phyloP scores from a whole-genome alignment of 2,329 filamentous ascomycete species.

The Penicillium thymicola region DNA sequence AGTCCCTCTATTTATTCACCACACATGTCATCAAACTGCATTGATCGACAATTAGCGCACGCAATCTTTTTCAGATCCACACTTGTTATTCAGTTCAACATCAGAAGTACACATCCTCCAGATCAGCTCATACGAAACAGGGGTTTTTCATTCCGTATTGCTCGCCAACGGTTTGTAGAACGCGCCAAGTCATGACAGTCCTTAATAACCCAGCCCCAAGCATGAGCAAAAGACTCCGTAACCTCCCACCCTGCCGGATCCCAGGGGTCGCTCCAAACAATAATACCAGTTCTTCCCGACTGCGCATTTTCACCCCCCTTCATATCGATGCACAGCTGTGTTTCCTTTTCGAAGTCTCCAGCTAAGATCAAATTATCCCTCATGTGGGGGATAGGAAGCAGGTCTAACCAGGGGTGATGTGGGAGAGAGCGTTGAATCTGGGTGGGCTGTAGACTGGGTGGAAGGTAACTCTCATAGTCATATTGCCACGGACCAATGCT shows the following conservation, averaged over 20 bases:
- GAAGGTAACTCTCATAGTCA: constrained; percentile 1
- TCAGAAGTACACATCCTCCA: background rate
- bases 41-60: background rate
- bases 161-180: constrained; percentile 31
- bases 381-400: constrained; percentile 21
- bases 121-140: background rate
- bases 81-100: no score
- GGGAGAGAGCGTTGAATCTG: constrained; percentile 16
- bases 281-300: constrained; percentile 14
- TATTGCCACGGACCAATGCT: constrained; percentile 5
- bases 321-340: constrained; percentile 17
- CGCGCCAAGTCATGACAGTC: constrained; percentile 23
- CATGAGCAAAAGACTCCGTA: constrained; percentile 20
- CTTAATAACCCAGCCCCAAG: constrained; percentile 31
- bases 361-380: constrained; percentile 23
- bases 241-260: constrained; percentile 31
- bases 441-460: constrained; percentile 19
- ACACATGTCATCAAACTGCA: background rate
- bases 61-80: no score
- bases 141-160: constrained; percentile 23
- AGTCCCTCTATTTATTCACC: background rate
- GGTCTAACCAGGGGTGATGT: constrained; percentile 28
- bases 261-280: constrained; percentile 31
- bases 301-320: constrained; percentile 7
- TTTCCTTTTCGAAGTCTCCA: constrained; percentile 17